A percentile compares a stretch with the other conserved stretches of the same genome.
Conservation (phyloP, 495 filamentous ascomycete species). For the Penicillium coprophilum region DNA sequence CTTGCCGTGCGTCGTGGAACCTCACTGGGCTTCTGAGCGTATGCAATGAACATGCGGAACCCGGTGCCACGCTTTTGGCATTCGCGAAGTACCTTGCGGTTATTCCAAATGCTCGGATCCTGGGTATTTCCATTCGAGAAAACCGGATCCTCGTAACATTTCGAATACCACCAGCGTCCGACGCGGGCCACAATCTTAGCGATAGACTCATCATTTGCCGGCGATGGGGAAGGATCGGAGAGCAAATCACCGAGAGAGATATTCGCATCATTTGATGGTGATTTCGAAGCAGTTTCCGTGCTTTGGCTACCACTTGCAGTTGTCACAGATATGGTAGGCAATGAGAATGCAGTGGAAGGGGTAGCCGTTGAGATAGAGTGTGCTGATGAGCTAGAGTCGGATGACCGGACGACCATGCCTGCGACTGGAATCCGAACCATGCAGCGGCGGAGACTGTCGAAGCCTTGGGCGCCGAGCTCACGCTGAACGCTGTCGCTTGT, state of each 20-base stretch:
- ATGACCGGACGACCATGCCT: constrained; percentile 56
- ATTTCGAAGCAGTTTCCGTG: constrained; percentile 25
- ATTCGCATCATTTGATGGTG: constrained; percentile 48
- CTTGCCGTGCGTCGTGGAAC: constrained; percentile 57
- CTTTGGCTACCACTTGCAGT: constrained; percentile 25
- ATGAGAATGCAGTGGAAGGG: constrained; percentile 31
- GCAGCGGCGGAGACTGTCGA: constrained; percentile 81
- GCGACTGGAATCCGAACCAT: constrained; percentile 88
- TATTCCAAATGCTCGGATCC: constrained; percentile 73
- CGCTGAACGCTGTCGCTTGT: constrained; percentile 76
- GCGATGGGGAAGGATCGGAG: constrained; percentile 54
- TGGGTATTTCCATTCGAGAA: constrained; percentile 46
- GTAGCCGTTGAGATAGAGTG: constrained; percentile 27
- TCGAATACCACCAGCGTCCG: constrained; percentile 93
- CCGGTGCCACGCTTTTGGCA: constrained; percentile 83
- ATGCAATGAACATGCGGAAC: constrained; percentile 86
- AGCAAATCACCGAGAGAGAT: constrained; percentile 69
- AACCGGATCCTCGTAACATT: constrained; percentile 79
- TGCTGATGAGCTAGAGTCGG: constrained; percentile 39
- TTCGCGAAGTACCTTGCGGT: constrained; percentile 73
- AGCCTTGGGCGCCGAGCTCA: constrained; percentile 73
- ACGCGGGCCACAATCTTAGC: constrained; percentile 89
- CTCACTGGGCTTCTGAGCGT: constrained; percentile 77
- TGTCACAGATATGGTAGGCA: constrained; percentile 28
- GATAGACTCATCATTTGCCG: constrained; percentile 72